Evolutionary conservation across 179 eudicot genomes (phyloP).

Genomic region (Patellifolia procumbens): DNA sequence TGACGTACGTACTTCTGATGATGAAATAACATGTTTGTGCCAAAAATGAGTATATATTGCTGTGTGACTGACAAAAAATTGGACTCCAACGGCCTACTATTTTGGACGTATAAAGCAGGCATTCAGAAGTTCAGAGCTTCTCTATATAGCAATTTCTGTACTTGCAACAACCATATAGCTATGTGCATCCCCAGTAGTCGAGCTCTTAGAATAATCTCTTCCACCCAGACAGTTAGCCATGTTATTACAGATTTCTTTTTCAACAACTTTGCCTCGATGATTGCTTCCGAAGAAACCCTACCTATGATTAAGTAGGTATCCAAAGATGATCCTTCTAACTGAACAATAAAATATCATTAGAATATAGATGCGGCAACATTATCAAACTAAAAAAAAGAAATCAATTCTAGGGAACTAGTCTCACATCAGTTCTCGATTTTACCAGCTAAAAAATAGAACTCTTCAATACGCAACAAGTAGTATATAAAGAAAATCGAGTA

Average conservation of each 20-base stretch:
- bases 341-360: conserved; percentile 18
- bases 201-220: conserved; percentile 55
- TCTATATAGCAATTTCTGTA: conserved; percentile 38
- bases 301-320: conserved; percentile 88
- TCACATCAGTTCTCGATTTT: background rate
- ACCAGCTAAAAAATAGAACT: too few species aligned
- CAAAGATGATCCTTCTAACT: conserved; percentile 80
- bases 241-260: conserved; percentile 54
- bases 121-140: conserved; percentile 49
- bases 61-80: conserved; percentile 6
- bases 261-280: conserved; percentile 58
- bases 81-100: background rate
- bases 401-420: background rate
- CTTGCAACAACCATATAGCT: conserved; percentile 68
- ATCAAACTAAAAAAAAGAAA: background rate
- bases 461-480: too few species aligned
- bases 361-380: background rate
- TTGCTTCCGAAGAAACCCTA: conserved; percentile 86
- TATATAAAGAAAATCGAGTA: too few species aligned
- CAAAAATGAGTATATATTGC: background rate
- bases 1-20: background rate
- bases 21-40: too few species aligned
- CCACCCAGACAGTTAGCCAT: conserved; percentile 59
- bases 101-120: background rate
- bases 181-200: conserved; percentile 70